Evolutionary conservation across 192 early-diverging fungal genomes (phyloP).

Genomic region (Obelidium mucronatum): DNA sequence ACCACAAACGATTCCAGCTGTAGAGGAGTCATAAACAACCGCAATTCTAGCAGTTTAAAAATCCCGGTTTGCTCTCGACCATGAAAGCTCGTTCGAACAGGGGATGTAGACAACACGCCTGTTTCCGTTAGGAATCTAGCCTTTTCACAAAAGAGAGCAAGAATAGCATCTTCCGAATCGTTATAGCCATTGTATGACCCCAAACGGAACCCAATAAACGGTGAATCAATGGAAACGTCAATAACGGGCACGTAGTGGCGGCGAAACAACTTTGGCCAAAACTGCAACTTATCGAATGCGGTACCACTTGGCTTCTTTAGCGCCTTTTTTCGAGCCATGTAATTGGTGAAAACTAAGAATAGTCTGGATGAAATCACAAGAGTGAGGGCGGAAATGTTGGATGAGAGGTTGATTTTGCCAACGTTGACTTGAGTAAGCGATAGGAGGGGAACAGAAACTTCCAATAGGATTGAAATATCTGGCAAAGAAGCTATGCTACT

Average conservation of each 20-base stretch:
- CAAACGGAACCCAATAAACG: constrained; percentile 12
- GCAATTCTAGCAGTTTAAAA: constrained; percentile 19
- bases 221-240: constrained; percentile 1
- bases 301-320: background rate
- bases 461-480: background rate
- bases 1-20: background rate
- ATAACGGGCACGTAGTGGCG: background rate
- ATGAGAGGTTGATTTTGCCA: background rate
- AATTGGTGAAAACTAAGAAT: background rate
- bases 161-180: constrained; percentile 12
- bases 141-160: constrained; percentile 12
- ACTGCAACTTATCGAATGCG: constrained; percentile 4
- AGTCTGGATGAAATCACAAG: constrained; percentile 14
- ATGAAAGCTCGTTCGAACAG: background rate
- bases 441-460: constrained; percentile 20
- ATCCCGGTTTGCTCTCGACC: background rate
- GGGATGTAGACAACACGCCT: background rate
- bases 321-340: background rate
- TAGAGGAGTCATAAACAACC: constrained; percentile 23
- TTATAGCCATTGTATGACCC: constrained; percentile 19
- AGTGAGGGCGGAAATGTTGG: background rate
- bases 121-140: background rate
- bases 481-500: constrained; percentile 11
- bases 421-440: background rate
- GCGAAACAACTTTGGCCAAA: constrained; percentile 17